A percentile compares a stretch with the other conserved stretches of the same genome.
phyloP scores from a whole-genome alignment of 495 filamentous ascomycete genomes.

The Penicillium coffeae region DNA sequence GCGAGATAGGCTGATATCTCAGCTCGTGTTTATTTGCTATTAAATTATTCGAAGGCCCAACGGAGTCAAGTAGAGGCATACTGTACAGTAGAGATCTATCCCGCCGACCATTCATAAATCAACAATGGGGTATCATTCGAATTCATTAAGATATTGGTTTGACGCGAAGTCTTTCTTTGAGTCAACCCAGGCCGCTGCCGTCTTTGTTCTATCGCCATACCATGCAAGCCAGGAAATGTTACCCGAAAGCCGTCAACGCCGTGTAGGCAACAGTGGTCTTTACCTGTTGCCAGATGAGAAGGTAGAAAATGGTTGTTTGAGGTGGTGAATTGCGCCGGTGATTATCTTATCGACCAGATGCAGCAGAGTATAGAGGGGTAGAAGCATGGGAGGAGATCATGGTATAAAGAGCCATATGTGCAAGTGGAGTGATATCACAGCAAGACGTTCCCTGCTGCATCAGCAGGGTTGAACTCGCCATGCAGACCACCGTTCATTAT shows the following conservation, averaged over 20 bases:
- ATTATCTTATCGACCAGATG: no score
- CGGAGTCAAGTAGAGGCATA: neutral
- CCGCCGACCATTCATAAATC: neutral
- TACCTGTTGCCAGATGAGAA: neutral
- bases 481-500: conserved; percentile 63
- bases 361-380: neutral
- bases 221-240: neutral
- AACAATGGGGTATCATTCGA: conserved; percentile 26
- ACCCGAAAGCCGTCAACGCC: neutral
- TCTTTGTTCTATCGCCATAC: neutral
- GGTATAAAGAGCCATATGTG: neutral
- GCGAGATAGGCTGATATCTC: neutral
- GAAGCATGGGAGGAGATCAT: no score
- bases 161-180: conserved; percentile 1
- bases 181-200: neutral
- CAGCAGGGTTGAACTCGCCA: conserved; percentile 36
- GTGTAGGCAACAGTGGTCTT: neutral
- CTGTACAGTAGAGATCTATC: neutral
- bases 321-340: neutral
- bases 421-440: conserved; percentile 15
- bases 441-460: conserved; percentile 14
- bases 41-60: neutral
- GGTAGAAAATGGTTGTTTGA: neutral
- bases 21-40: neutral
- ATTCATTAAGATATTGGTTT: conserved; percentile 22